phyloP scores from a whole-genome alignment of 805 yeast genomes.

The Starmerella floricola region DNA sequence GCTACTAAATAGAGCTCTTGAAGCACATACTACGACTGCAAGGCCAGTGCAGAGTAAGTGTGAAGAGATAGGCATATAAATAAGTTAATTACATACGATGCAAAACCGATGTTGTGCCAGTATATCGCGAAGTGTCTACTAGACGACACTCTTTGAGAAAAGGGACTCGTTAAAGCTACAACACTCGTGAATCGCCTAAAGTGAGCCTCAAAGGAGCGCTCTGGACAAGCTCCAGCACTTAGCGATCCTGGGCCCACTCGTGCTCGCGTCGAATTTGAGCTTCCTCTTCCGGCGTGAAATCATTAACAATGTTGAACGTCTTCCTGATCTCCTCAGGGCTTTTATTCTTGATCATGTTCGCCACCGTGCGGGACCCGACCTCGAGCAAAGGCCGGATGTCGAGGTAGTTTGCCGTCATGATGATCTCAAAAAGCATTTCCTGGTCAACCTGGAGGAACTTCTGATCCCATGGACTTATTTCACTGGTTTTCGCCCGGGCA shows the following conservation, averaged over 20 bases:
- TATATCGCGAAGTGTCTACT: too few relatives aligned
- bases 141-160: background rate
- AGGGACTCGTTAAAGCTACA: background rate
- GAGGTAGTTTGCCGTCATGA: conserved; percentile 37
- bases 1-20: conserved; percentile 39
- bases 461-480: conserved; percentile 92
- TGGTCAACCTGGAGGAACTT: conserved; percentile 87
- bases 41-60: too few relatives aligned
- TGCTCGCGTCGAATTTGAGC: conserved; percentile 37
- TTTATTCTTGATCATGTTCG: conserved; percentile 38
- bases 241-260: conserved; percentile 35
- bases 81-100: too few relatives aligned
- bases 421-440: conserved; percentile 39
- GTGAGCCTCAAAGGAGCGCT: too few relatives aligned
- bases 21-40: background rate
- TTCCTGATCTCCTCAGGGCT: conserved; percentile 37
- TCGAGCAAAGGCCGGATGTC: conserved; percentile 37
- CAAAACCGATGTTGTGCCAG: too few relatives aligned
- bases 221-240: too few relatives aligned
- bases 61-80: too few relatives aligned
- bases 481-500: conserved; percentile 72
- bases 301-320: conserved; percentile 36
- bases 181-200: too few relatives aligned
- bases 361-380: conserved; percentile 39
- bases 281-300: conserved; percentile 39